Evolutionary conservation across 352 stramenopile genomes (phyloP), one percentile per base, ranked within the genome.

Genomic region (Globisporangium nunn): DNA sequence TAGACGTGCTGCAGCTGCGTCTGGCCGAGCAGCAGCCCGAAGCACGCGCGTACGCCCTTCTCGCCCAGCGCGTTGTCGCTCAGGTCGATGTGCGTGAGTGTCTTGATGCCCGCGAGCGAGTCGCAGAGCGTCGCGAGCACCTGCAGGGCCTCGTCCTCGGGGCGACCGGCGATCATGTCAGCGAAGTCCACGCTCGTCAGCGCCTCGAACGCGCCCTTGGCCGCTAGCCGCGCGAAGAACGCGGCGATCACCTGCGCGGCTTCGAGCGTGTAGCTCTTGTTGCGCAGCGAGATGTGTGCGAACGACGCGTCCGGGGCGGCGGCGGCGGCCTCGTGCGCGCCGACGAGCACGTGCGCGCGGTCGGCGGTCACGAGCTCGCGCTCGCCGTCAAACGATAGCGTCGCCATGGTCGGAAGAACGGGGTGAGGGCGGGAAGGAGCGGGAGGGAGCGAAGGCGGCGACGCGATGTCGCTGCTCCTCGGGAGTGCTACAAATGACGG

Each of bases 21-120:
- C 64, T 95, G 85, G 6, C 63, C 63, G 29, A 85, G 73, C 35
- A 98, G 65, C 43, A 97, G 71, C 0, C 85, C 84, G 56, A 88
- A 90, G 65, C 91, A 97, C 7, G 90, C 88, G 53, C 88, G 88
- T 50, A 98, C 81, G 45, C 91, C 94, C 67, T 98, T 98, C 52
- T 96, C 82, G 17, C 94, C 95, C 33, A 98, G 84, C 35, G 95
- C 95, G 56, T 98, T 98, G 70, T 98, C 92, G 64, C 90, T 98
- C 51, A 98, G 66, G 49, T 95, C 83, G 57, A 95, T 92, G 53
- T 69, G 68, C 52, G 73, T 79, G 61, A 93, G 74, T 58, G 79
- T 87, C 74, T 90, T 88, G 69, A 91, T 67, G 56, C 43, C 52
- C 48, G 71, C 59, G 35, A 95, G 68, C 58, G 85, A 59, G 59